Percentiles rank a stretch among this genome's conserved stretches.
phyloP scores from a whole-genome alignment of 805 yeast genomes.

The Isabelozyma rhagii region DNA sequence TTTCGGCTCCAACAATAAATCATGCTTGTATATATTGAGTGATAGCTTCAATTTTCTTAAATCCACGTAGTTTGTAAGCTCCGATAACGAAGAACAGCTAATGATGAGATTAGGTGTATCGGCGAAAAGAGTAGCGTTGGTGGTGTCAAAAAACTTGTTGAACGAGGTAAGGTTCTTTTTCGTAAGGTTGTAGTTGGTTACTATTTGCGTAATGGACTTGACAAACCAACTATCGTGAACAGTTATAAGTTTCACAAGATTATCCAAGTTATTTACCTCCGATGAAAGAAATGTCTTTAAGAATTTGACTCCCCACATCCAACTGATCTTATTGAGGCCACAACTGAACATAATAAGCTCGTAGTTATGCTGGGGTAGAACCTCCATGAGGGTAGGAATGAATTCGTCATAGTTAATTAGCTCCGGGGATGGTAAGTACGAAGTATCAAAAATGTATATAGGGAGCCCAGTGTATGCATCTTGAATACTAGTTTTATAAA shows the following conservation, averaged over 20 bases:
- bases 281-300: constrained; percentile 53
- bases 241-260: constrained; percentile 60
- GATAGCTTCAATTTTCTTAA: constrained; percentile 75
- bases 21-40: constrained; percentile 68
- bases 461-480: constrained; percentile 74
- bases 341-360: constrained; percentile 76
- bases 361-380: constrained; percentile 62
- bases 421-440: constrained; percentile 66
- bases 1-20: constrained; percentile 48
- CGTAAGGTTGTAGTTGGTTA: constrained; percentile 54
- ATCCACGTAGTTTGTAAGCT: constrained; percentile 61
- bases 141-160: constrained; percentile 24
- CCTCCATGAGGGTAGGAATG: constrained; percentile 51
- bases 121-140: constrained; percentile 9
- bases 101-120: constrained; percentile 15
- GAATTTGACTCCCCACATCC: constrained; percentile 68
- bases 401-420: constrained; percentile 44
- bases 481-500: constrained; percentile 55
- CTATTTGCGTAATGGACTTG: constrained; percentile 69
- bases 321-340: constrained; percentile 63
- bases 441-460: constrained; percentile 77
- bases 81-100: constrained; percentile 50
- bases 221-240: constrained; percentile 93
- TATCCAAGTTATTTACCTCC: constrained; percentile 43
- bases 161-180: constrained; percentile 24